Evolutionary conservation across 768 basidiomycete genomes (phyloP), one percentile per base, ranked within the genome.

Genomic region (Kwoniella pini): DNA sequence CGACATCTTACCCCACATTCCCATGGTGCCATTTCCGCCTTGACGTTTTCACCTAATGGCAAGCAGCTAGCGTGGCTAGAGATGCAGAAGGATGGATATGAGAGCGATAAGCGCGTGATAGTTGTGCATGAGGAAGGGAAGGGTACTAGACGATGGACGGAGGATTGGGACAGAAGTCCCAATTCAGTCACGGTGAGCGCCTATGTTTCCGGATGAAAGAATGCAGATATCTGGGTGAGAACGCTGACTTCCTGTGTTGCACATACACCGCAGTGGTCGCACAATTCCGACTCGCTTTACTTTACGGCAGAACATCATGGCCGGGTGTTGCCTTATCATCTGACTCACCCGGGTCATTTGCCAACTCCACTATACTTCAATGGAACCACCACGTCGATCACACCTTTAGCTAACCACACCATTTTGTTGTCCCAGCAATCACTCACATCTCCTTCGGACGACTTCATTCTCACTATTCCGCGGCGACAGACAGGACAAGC

Each of bases 41-140:
- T 91, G 0, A 83, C 85, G 6, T 85, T 95, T 76, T 89, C 82
- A 59, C 79, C 79, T 2, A 79, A 84, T 45, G 89, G 88, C 0
- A 82, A 83, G 49, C 88, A 88, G 76, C 85, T 85, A 1, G 91
- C 89, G 0, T 98, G 94, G 94, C 79, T 90, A 38, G 89, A 97
- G 76, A 83, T 93, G 63, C 86, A 87, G 52, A 76, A 88, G 72
- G 91, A 97, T 68, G 93, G 94, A 1, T 88, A 93, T 67, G 94
- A 97, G 78, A 83, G 88, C 52, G 94, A 95, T 79, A 84, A 88
- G 86, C 74, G 79, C 45, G 61, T 73, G 74, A 82, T 93, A 46
- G 85, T 91, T 70, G 79, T 95, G 15, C 54, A 65, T 21, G 75
- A 78, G 42, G 85, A 83, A 62, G 79, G 85, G n/a, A 81, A 88